Evolutionary conservation across 495 filamentous ascomycete species (phyloP).

Genomic region (Penicillium goetzii): DNA sequence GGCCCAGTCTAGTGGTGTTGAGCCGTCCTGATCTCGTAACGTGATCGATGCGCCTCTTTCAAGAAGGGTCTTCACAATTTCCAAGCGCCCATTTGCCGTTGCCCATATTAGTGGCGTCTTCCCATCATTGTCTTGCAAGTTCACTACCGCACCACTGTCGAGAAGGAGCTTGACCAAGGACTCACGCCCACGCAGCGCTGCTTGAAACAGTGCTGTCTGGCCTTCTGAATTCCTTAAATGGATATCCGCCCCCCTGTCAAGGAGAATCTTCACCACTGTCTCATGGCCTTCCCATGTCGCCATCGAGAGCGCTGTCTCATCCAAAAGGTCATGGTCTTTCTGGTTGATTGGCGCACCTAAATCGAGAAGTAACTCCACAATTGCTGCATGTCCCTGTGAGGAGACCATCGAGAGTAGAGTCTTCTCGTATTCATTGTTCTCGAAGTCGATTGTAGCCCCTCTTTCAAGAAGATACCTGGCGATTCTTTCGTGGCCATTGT

Average conservation of each 20-base stretch:
- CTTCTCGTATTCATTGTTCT: background rate
- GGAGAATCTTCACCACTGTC: background rate
- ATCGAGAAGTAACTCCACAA: background rate
- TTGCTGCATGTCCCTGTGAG: background rate
- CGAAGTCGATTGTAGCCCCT: background rate
- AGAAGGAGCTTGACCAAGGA: background rate
- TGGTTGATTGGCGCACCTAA: background rate
- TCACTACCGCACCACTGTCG: background rate
- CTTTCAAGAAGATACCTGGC: background rate
- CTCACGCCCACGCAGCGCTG: background rate
- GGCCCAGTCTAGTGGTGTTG: background rate
- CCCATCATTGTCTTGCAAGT: background rate
- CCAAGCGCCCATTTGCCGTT: background rate
- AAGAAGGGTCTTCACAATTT: background rate
- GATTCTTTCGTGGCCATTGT: background rate
- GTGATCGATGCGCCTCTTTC: background rate
- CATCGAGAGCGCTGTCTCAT: background rate
- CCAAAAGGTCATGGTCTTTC: background rate
- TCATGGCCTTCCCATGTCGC: background rate
- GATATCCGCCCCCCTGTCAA: background rate
- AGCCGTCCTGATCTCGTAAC: background rate
- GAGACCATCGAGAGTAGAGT: background rate
- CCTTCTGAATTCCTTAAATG: background rate
- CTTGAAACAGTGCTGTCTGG: background rate
- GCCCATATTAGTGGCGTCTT: background rate